Evolutionary conservation across 2,329 filamentous ascomycete species (phyloP), one percentile per base, ranked within the genome.

Genomic region (Pseudogymnoascus sp.): DNA sequence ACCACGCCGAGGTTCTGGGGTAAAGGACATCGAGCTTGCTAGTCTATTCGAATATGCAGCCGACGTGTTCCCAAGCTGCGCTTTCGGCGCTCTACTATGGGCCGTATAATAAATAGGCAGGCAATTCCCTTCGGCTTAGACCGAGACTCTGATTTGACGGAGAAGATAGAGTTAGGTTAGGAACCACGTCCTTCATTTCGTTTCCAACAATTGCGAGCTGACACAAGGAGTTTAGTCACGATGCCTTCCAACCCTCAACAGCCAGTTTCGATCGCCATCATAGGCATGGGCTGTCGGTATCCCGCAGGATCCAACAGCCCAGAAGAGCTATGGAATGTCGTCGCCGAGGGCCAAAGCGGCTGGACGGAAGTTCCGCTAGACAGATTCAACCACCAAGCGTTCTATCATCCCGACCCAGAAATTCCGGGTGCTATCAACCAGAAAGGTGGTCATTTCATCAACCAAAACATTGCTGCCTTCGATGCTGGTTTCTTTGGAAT

Each of bases 211-310:
- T 38, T 38, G 14, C 37, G 6, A 38, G 14, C 37, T 16, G 37
- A 38, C 6, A 14, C 37, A 38, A n/a, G 37, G 14, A 16, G 14
- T 1, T n/a, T 38, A 38, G 37, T 14, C 14, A n/a, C 37, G 37
- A 38, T 38, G 37, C 2, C n/a, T 38, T 14, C 37, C 37, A 38
- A 38, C 14, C 4, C 37, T 38, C 74, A 38, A 8, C 14, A 38
- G 14, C 37, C 37, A 38, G 14, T 38, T n/a, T n/a, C 74, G 26
- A 73, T 76, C 61, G 74, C 74, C n/a, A 71, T 75, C n/a, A 63
- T 69, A 12, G 74, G 74, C 61, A 74, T 72, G 70, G 71, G 71
- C 7, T 74, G 72, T n/a, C 68, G 74, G 35, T 68, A 75, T 1
- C 72, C 74, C 6, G 73, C 72, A 14, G 70, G 69, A 56, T 69